Conservation (phyloP, 257 asterid species). For the Eustoma russellianum region DNA sequence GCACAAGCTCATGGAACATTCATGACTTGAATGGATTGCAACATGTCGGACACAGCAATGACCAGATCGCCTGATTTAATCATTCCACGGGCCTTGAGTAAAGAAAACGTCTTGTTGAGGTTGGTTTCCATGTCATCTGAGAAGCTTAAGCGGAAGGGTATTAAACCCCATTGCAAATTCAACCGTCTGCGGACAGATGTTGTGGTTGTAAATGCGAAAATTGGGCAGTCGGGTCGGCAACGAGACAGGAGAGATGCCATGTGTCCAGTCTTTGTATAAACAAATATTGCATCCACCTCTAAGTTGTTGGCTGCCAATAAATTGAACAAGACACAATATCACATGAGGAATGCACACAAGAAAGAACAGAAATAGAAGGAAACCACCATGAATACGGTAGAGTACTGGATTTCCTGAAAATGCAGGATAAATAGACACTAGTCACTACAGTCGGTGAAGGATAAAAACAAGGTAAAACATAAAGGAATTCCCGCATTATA, state of each 20-base stretch:
- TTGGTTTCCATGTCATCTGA: slow-evolving; percentile 95
- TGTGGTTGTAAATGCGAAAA: slow-evolving; percentile 76
- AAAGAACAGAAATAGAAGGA: no score
- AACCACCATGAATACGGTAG: no score
- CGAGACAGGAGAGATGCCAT: slow-evolving; percentile 98
- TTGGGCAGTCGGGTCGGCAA: slow-evolving; percentile 96
- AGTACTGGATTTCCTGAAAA: no score
- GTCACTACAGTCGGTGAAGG: no score
- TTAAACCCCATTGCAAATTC: slow-evolving; percentile 95
- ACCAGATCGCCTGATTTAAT: slow-evolving; percentile 88
- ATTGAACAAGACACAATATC: no score
- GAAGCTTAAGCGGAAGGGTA: slow-evolving; percentile 86
- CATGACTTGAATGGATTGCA: slow-evolving; percentile 98
- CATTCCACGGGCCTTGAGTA: slow-evolving; percentile 95
- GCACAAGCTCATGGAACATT: slow-evolving; percentile 55
- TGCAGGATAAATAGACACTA: no score
- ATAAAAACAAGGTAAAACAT: no score
- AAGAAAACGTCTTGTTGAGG: slow-evolving; percentile 78
- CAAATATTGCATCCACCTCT: slow-evolving; percentile 90
- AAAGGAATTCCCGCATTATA: no score
- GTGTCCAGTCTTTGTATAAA: slow-evolving; percentile 81
- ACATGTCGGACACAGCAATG: slow-evolving; percentile 88
- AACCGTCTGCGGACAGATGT: slow-evolving; percentile 84
- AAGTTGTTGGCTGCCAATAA: slow-evolving; percentile 73
- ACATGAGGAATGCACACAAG: no score